phyloP scores from a whole-genome alignment of 192 early-diverging fungal genomes.

The Coemansia guatemalensis region DNA sequence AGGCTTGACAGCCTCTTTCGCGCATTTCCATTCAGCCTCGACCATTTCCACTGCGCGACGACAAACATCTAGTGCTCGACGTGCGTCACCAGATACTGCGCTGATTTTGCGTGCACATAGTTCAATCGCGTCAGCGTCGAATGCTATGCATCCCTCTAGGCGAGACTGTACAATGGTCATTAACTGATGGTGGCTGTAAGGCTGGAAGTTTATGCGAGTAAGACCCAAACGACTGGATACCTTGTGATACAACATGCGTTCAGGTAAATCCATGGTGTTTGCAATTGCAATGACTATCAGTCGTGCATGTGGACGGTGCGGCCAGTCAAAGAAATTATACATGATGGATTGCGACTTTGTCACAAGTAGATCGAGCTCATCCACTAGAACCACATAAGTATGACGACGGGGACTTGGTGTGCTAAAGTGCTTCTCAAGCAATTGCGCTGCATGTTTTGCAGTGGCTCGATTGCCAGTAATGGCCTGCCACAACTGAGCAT shows the following conservation, averaged over 20 bases:
- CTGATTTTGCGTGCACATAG: slow-evolving; percentile 95
- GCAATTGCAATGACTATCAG: slow-evolving; percentile 94
- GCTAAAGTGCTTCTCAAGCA: slow-evolving; percentile 74
- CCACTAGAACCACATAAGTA: slow-evolving; percentile 80
- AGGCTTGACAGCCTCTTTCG: not conserved
- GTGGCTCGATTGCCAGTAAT: slow-evolving; percentile 60
- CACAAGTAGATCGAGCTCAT: slow-evolving; percentile 94
- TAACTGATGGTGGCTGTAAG: slow-evolving; percentile 87
- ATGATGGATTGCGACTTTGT: slow-evolving; percentile 90
- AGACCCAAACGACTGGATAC: slow-evolving; percentile 88
- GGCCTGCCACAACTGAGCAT: slow-evolving; percentile 78
- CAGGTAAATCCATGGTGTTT: slow-evolving; percentile 98
- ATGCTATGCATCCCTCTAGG: slow-evolving; percentile 68
- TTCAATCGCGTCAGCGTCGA: slow-evolving; percentile 82
- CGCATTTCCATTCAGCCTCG: slow-evolving; percentile 43
- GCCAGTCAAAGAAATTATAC: slow-evolving; percentile 99
- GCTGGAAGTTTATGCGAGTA: slow-evolving; percentile 88
- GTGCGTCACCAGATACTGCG: slow-evolving; percentile 93
- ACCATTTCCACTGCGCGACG: slow-evolving; percentile 73
- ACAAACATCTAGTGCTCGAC: slow-evolving; percentile 93
- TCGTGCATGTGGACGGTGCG: slow-evolving; percentile 74
- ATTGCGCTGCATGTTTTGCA: slow-evolving; percentile 70
- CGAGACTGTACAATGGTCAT: slow-evolving; percentile 82
- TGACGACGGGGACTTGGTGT: slow-evolving; percentile 43
- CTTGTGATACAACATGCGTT: slow-evolving; percentile 85